Evolutionary conservation across 2,329 filamentous ascomycete species (phyloP).

Genomic region (Ceratocystis diversiconidia): DNA sequence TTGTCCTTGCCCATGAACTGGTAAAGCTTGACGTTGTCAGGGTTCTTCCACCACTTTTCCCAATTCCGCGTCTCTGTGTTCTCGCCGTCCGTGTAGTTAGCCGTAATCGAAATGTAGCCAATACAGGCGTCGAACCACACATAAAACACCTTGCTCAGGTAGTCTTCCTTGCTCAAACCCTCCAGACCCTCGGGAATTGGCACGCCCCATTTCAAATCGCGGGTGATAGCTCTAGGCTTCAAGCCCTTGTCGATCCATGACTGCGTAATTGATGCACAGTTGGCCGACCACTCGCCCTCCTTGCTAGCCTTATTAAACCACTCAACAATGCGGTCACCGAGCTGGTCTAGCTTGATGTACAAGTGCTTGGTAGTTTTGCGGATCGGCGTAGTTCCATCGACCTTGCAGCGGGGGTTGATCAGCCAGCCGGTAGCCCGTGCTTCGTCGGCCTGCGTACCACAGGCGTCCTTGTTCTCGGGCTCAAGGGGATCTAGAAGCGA

Average conservation of each 20-base stretch:
- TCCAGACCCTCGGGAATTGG: conserved; percentile 37
- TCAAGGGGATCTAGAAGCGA: conserved; percentile 57
- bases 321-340: conserved; percentile 60
- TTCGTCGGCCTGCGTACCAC: conserved; percentile 23
- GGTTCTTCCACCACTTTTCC: conserved; percentile 91
- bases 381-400: conserved; percentile 71
- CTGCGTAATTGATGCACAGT: conserved; percentile 62
- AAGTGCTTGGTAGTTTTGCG: conserved; percentile 77
- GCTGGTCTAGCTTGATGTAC: conserved; percentile 72
- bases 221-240: conserved; percentile 74
- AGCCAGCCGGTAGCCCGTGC: conserved; percentile 36
- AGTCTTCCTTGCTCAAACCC: conserved; percentile 39
- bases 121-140: conserved; percentile 91
- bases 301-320: conserved; percentile 64
- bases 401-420: conserved; percentile 79
- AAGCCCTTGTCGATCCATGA: conserved; percentile 74
- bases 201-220: conserved; percentile 83
- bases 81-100: conserved; percentile 57
- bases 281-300: conserved; percentile 63
- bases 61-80: conserved; percentile 47
- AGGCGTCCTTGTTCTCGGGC: conserved; percentile 28
- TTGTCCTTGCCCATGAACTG: conserved; percentile 82
- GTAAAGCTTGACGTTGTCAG: conserved; percentile 74
- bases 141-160: conserved; percentile 62
- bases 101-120: conserved; percentile 89